Evolutionary conservation across 2,329 filamentous ascomycete species (phyloP).

Genomic region (Penicillium sp.): DNA sequence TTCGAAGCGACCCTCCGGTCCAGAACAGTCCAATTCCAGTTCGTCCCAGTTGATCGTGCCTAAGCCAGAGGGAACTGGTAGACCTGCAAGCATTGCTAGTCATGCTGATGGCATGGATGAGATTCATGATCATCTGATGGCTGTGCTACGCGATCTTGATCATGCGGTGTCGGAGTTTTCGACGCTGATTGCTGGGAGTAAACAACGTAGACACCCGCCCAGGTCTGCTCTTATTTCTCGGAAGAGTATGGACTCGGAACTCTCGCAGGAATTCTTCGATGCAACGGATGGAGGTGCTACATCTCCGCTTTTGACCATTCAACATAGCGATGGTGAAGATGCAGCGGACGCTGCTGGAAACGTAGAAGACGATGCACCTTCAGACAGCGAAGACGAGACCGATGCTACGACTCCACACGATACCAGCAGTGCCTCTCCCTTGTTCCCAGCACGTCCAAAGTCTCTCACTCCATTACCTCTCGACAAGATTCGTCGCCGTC

Average conservation of each 20-base stretch:
- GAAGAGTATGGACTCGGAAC: slow-evolving; percentile 78
- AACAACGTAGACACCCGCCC: slow-evolving; percentile 68
- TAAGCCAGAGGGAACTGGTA: slow-evolving; percentile 42
- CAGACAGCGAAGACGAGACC: slow-evolving; percentile 61
- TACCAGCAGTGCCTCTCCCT: slow-evolving; percentile 46
- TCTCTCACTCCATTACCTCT: slow-evolving; percentile 77
- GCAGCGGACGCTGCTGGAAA: slow-evolving; percentile 52
- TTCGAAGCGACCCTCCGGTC: slow-evolving; percentile 48
- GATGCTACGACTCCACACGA: slow-evolving; percentile 45
- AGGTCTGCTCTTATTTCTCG: slow-evolving; percentile 59
- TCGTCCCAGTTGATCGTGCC: slow-evolving; percentile 59
- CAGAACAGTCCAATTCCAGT: slow-evolving; percentile 45
- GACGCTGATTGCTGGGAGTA: slow-evolving; percentile 74
- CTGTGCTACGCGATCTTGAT: slow-evolving; percentile 83
- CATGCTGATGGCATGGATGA: slow-evolving; percentile 61
- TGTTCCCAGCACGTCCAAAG: slow-evolving; percentile 78
- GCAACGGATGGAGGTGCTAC: slow-evolving; percentile 68
- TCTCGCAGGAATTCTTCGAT: slow-evolving; percentile 92
- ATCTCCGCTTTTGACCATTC: slow-evolving; percentile 75
- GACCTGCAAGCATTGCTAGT: slow-evolving; percentile 37
- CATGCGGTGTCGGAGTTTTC: slow-evolving; percentile 82
- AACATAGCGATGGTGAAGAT: slow-evolving; percentile 70
- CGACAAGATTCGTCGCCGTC: slow-evolving; percentile 66
- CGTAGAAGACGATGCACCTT: slow-evolving; percentile 62
- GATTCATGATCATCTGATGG: slow-evolving; percentile 80